A percentile compares a stretch with the other conserved stretches of the same genome.
These are phyloP conservation scores for Acer saccharum DNA, from an alignment of 345 rosid species.

Conservation along the genomic window DNA sequence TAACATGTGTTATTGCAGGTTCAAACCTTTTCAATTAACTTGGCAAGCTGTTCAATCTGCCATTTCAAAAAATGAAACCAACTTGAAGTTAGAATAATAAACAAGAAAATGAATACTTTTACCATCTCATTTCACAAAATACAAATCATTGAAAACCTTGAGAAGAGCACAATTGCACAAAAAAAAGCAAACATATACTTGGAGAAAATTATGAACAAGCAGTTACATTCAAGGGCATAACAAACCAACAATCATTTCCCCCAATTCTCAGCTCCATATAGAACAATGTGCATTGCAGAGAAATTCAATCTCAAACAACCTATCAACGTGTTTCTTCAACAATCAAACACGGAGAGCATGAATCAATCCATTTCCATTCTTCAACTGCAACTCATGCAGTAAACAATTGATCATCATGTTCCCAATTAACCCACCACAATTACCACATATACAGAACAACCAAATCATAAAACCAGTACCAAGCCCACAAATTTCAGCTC, in stretches of 20 bases:
- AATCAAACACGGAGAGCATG: neutral
- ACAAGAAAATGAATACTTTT: conserved; percentile 6
- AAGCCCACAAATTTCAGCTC: neutral
- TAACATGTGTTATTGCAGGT: conserved; percentile 5
- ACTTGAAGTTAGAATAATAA: conserved; percentile 14
- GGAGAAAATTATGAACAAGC: neutral
- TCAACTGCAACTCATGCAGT: conserved; percentile 3
- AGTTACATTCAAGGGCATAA: too few species aligned
- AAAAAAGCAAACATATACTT: neutral
- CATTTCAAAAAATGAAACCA: conserved; percentile 27
- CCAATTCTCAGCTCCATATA: neutral
- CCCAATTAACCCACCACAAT: neutral
- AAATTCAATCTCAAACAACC: conserved; percentile 17
- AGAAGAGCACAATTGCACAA: neutral
- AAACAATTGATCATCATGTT: conserved; percentile 3
- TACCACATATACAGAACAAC: neutral
- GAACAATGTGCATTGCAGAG: neutral
- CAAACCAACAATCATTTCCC: neutral
- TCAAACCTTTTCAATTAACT: conserved; percentile 56
- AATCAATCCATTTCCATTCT: neutral
- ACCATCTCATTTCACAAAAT: neutral
- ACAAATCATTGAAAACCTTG: neutral
- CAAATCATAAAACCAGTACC: neutral
- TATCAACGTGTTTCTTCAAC: neutral
- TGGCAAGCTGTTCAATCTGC: conserved; percentile 67